phyloP scores from a whole-genome alignment of 2,329 filamentous ascomycete genomes.

The Fusarium globosum region DNA sequence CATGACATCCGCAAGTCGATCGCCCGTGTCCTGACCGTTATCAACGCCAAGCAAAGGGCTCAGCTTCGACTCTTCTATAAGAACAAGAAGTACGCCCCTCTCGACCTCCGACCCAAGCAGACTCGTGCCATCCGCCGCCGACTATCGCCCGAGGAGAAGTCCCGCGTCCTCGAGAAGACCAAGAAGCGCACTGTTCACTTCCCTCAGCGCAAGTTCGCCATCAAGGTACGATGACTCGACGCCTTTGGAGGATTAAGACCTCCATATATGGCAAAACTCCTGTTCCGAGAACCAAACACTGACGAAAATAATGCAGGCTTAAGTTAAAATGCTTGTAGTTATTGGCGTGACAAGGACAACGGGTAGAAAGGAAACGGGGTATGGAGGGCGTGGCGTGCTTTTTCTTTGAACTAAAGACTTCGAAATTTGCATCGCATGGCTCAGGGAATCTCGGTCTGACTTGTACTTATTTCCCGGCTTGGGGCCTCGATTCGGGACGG shows the following conservation, averaged over 20 bases:
- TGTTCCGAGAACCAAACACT: constrained; percentile 16
- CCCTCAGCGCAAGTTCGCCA: constrained; percentile 97
- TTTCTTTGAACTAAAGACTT: constrained; percentile 50
- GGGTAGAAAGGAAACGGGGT: constrained; percentile 51
- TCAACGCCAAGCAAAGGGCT: constrained; percentile 99
- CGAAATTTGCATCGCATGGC: constrained; percentile 54
- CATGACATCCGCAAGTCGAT: constrained; percentile 99
- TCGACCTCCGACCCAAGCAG: constrained; percentile 98
- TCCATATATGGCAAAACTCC: neutral
- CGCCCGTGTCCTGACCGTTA: constrained; percentile 97
- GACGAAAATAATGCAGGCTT: constrained; percentile 42
- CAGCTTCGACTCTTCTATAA: constrained; percentile 99
- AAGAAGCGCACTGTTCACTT: constrained; percentile 97
- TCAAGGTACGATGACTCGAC: constrained; percentile 76
- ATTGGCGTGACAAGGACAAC: constrained; percentile 46
- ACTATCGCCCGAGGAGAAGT: constrained; percentile 90
- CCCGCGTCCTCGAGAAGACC: constrained; percentile 88
- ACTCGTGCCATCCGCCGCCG: constrained; percentile 97
- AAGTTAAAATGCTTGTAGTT: constrained; percentile 43
- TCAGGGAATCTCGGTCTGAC: constrained; percentile 53
- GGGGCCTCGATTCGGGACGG: constrained; percentile 52
- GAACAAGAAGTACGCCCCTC: constrained; percentile 99
- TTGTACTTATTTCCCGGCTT: constrained; percentile 53
- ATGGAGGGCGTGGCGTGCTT: constrained; percentile 53
- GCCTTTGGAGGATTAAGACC: neutral